Percentiles rank a stretch among this genome's conserved stretches.
Evolutionary conservation across 768 basidiomycete genomes (phyloP).

Genomic region (Termitomyces sp.): DNA sequence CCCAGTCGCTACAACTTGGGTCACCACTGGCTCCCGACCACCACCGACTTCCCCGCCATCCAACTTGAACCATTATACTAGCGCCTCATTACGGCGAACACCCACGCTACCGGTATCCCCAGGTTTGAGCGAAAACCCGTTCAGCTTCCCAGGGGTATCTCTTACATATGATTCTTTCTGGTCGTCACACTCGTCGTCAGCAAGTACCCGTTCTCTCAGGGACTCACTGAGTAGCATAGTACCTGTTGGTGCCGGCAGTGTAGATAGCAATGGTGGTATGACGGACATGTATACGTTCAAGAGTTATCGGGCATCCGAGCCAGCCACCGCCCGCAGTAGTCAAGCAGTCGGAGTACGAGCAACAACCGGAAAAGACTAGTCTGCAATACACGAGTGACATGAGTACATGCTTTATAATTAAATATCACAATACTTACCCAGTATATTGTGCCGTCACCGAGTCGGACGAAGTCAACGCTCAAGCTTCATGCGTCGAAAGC

Average conservation of each 20-base stretch:
- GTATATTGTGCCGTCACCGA: background rate
- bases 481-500: background rate
- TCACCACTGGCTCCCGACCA: background rate
- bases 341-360: background rate
- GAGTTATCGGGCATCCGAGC: background rate
- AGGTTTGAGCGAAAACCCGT: slow-evolving; percentile 16
- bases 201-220: slow-evolving; percentile 16
- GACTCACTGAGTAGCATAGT: slow-evolving; percentile 9
- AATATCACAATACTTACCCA: background rate
- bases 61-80: slow-evolving; percentile 11
- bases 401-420: background rate
- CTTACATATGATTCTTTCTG: slow-evolving; percentile 63
- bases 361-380: slow-evolving; percentile 5
- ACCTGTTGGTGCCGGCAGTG: background rate
- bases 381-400: background rate
- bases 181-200: slow-evolving; percentile 42
- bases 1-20: slow-evolving; percentile 7
- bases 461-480: background rate
- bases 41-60: slow-evolving; percentile 4
- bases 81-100: slow-evolving; percentile 5
- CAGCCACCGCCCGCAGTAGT: background rate
- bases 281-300: background rate
- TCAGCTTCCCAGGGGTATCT: slow-evolving; percentile 24
- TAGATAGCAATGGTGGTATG: background rate
- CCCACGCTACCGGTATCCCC: slow-evolving; percentile 8